phyloP scores from a whole-genome alignment of 768 basidiomycete species.

The Leccinellum rugosiceps region DNA sequence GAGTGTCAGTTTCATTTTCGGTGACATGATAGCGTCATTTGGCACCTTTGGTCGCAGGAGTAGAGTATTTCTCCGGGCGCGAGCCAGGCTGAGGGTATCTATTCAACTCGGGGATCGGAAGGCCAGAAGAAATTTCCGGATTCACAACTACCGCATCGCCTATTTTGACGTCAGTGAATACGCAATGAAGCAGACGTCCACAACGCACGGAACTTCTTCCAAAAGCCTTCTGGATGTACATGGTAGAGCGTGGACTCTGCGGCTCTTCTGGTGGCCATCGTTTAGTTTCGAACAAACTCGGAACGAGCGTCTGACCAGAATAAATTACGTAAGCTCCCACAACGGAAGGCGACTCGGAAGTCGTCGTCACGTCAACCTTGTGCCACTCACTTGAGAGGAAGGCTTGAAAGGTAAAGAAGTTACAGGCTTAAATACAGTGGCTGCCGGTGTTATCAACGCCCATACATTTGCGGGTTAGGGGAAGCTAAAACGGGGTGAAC shows the following conservation, averaged over 20 bases:
- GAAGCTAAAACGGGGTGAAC: no score
- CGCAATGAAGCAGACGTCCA: background rate
- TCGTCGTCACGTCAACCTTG: no score
- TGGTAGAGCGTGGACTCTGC: conserved; percentile 92
- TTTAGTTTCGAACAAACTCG: conserved; percentile 10
- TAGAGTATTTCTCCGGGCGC: conserved; percentile 79
- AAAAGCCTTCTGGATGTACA: conserved; percentile 84
- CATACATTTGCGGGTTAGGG: no score
- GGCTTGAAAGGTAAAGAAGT: no score
- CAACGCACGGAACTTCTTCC: conserved; percentile 91
- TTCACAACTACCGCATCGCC: conserved; percentile 83
- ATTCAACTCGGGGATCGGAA: conserved; percentile 70
- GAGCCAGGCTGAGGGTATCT: conserved; percentile 89
- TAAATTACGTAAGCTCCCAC: conserved; percentile 13
- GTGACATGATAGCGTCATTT: conserved; percentile 1
- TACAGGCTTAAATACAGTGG: no score
- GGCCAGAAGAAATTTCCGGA: conserved; percentile 87
- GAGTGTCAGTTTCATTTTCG: conserved; percentile 8
- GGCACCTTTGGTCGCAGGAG: conserved; percentile 84
- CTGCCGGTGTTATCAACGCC: no score
- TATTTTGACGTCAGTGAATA: conserved; percentile 31
- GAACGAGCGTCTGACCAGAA: background rate
- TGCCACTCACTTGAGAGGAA: no score
- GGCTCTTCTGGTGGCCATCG: conserved; percentile 73
- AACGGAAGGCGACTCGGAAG: no score